These are phyloP conservation scores for Paracorniculantispora psalliotae DNA, from an alignment of 2,329 filamentous ascomycete genomes.

Conservation along the genomic window DNA sequence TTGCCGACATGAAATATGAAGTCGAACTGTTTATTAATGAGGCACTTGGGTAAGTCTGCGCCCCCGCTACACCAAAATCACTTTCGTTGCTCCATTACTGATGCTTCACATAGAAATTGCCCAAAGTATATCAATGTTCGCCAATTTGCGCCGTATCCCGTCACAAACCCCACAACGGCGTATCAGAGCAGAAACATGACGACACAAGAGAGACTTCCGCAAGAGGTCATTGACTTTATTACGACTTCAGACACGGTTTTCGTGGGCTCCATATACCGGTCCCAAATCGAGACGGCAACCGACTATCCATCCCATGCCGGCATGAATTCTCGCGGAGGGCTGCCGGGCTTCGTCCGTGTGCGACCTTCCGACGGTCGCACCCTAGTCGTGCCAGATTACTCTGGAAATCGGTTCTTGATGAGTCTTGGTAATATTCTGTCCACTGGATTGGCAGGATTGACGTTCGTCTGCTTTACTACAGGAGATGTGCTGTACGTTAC, in stretches of 20 bases:
- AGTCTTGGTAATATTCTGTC: background rate
- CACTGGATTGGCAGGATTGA: background rate
- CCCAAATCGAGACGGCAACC: background rate
- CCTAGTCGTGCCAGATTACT: background rate
- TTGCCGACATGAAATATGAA: background rate
- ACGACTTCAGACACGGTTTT: background rate
- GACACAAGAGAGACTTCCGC: background rate
- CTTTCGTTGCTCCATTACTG: background rate
- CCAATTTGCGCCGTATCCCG: background rate
- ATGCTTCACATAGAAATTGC: background rate
- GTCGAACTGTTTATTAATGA: background rate
- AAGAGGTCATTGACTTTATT: background rate
- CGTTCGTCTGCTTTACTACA: background rate
- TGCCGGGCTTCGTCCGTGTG: slow-evolving; percentile 1
- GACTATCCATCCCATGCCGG: background rate
- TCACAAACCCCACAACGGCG: background rate
- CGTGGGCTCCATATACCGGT: background rate
- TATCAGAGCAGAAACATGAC: background rate
- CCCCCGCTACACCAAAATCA: background rate
- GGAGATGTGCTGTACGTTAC: background rate
- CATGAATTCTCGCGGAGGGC: background rate
- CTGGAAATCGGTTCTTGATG: slow-evolving; percentile 2
- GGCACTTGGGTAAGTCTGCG: background rate
- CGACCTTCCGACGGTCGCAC: background rate
- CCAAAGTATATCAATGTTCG: slow-evolving; percentile 5